These are phyloP conservation scores for Aspergillus glaucus DNA, from an alignment of 2,329 filamentous ascomycete genomes.

Conservation along the genomic window DNA sequence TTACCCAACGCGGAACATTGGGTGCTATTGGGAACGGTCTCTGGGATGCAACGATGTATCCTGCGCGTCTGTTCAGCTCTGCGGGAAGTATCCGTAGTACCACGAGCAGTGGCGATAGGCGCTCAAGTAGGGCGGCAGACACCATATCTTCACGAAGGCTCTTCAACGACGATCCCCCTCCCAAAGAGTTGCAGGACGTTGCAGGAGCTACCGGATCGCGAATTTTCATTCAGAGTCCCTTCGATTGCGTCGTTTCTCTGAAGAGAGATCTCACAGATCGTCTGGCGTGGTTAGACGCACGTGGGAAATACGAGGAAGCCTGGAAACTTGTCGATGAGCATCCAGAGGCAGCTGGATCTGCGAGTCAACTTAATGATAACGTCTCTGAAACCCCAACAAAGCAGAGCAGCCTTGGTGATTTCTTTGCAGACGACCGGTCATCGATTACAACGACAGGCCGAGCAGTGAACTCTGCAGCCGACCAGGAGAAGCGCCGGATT, in stretches of 20 bases:
- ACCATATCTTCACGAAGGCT: conserved; percentile 52
- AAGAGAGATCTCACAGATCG: conserved; percentile 83
- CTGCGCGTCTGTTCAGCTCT: conserved; percentile 79
- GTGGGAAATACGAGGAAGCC: conserved; percentile 71
- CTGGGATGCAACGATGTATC: conserved; percentile 87
- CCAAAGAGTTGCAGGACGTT: conserved; percentile 43
- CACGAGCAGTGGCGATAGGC: conserved; percentile 50
- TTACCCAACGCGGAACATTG: conserved; percentile 64
- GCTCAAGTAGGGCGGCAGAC: conserved; percentile 44
- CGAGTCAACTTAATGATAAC: conserved; percentile 31
- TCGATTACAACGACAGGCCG: conserved; percentile 56
- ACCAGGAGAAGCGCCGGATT: conserved; percentile 83
- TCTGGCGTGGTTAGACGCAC: conserved; percentile 76
- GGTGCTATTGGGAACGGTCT: conserved; percentile 69
- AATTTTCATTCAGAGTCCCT: conserved; percentile 93
- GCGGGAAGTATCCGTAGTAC: conserved; percentile 67
- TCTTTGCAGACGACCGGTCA: conserved; percentile 65
- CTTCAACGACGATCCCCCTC: conserved; percentile 32
- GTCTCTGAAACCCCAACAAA: conserved; percentile 25
- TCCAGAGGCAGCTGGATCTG: conserved; percentile 58
- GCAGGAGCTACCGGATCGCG: conserved; percentile 58
- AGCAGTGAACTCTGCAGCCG: conserved; percentile 58
- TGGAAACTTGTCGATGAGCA: conserved; percentile 88
- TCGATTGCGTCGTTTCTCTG: conserved; percentile 89
- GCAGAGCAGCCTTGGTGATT: conserved; percentile 52